Evolutionary conservation across 306 rosid species (phyloP).

Genomic region (Arachis stenosperma): DNA sequence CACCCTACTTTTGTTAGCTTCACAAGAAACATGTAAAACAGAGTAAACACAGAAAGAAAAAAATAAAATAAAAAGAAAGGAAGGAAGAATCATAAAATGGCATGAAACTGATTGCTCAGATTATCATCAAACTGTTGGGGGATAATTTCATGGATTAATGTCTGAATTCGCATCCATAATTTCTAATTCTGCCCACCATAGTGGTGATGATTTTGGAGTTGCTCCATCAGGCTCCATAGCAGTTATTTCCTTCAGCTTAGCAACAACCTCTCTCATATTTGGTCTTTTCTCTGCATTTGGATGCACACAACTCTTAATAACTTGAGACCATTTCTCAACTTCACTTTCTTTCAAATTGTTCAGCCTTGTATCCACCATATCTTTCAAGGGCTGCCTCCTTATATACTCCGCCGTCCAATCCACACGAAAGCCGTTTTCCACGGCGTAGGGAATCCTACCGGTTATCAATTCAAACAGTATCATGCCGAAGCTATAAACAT

Average conservation of each 20-base stretch:
- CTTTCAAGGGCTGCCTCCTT: constrained; percentile 56
- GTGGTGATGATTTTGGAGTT: constrained; percentile 77
- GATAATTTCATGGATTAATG: constrained; percentile 10
- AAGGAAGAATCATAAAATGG: constrained; percentile 15
- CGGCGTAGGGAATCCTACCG: constrained; percentile 62
- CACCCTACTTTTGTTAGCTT: constrained; percentile 28
- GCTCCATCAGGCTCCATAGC: constrained; percentile 78
- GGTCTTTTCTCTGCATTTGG: constrained; percentile 61
- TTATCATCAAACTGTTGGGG: constrained; percentile 8
- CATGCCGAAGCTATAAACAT: constrained; percentile 79
- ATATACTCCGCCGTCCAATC: constrained; percentile 74
- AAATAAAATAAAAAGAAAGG: too few species aligned
- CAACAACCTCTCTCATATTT: constrained; percentile 60
- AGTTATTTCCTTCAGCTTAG: constrained; percentile 69
- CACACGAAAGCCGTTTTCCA: constrained; percentile 51
- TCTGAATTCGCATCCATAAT: constrained; percentile 60
- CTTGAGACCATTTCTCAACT: constrained; percentile 54
- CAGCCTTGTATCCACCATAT: constrained; percentile 73
- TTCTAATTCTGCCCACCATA: constrained; percentile 99
- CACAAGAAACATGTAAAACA: constrained; percentile 32
- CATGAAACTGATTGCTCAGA: constrained; percentile 23
- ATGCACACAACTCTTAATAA: constrained; percentile 60
- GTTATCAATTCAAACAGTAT: constrained; percentile 81
- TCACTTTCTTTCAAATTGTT: constrained; percentile 53
- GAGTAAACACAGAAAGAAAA: background rate